Percentiles rank a stretch among this genome's conserved stretches.
Conservation (phyloP, 148 eudicot genomes). For the Nyssa sinensis region DNA sequence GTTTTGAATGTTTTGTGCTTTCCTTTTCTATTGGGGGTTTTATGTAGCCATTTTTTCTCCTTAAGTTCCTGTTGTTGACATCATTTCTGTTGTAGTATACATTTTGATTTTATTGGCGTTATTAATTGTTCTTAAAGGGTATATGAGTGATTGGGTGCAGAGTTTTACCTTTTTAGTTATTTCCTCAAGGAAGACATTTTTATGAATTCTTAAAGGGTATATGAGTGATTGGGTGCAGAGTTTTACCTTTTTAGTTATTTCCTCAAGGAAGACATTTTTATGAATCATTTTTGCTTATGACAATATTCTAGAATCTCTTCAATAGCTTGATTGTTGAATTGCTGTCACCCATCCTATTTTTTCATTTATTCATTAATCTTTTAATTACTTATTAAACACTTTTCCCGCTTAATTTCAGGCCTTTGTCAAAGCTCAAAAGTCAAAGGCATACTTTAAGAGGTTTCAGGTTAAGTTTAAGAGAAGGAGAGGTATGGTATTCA, state of each 20-base stretch:
- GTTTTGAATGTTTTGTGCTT: too few relatives aligned
- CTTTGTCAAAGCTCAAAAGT: slow-evolving; percentile 60
- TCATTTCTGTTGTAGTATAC: background rate
- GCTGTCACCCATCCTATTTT: background rate
- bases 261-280: background rate
- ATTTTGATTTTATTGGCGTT: background rate
- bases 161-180: background rate
- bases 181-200: background rate
- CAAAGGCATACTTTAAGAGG: slow-evolving; percentile 70
- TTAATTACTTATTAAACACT: background rate
- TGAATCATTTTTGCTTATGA: too few relatives aligned
- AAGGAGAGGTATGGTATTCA: slow-evolving; percentile 57
- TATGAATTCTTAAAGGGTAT: background rate
- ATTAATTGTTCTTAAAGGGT: background rate
- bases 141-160: too few relatives aligned
- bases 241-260: background rate
- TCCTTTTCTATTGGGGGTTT: too few relatives aligned
- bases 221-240: too few relatives aligned
- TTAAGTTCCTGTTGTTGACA: background rate
- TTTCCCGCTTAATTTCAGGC: slow-evolving; percentile 33
- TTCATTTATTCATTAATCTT: background rate
- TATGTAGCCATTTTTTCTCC: too few relatives aligned
- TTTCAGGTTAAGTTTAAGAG: slow-evolving; percentile 77
- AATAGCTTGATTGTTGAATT: background rate
- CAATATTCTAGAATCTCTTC: too few relatives aligned